Percentiles rank a stretch among this genome's conserved stretches.
phyloP scores from a whole-genome alignment of 2,329 filamentous ascomycete species.

The Cercospora nicotianae region DNA sequence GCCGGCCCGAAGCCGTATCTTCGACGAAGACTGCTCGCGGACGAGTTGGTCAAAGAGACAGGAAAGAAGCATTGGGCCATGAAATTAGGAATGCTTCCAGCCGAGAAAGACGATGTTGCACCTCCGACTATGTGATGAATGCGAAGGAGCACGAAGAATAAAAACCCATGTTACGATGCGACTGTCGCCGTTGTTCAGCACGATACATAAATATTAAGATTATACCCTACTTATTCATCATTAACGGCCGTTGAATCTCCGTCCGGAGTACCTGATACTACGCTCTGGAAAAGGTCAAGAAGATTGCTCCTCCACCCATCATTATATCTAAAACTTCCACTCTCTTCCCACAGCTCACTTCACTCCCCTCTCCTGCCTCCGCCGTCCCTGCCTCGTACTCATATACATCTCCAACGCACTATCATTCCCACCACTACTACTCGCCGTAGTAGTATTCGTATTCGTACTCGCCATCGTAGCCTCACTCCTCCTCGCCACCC shows the following conservation, averaged over 20 bases:
- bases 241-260: slow-evolving; percentile 1
- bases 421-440: slow-evolving; percentile 30
- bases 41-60: slow-evolving; percentile 42
- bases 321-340: not conserved
- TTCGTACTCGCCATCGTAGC: slow-evolving; percentile 29
- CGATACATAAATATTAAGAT: slow-evolving; percentile 14
- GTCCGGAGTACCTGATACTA: not conserved
- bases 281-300: not conserved
- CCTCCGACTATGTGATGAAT: slow-evolving; percentile 21
- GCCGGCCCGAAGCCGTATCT: slow-evolving; percentile 35
- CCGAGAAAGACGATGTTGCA: slow-evolving; percentile 14
- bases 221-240: slow-evolving; percentile 11
- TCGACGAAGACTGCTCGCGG: slow-evolving; percentile 41
- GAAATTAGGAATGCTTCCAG: slow-evolving; percentile 40
- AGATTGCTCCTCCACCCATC: not conserved
- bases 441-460: slow-evolving; percentile 8
- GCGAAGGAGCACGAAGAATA: not conserved
- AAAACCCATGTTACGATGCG: not conserved
- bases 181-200: not conserved
- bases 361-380: not conserved
- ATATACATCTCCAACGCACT: slow-evolving; percentile 43
- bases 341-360: not conserved
- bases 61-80: slow-evolving; percentile 42
- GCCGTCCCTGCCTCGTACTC: slow-evolving; percentile 25
- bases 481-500: slow-evolving; percentile 34